phyloP scores from a whole-genome alignment of 768 basidiomycete genomes.

The Ephemerocybe angulata region DNA sequence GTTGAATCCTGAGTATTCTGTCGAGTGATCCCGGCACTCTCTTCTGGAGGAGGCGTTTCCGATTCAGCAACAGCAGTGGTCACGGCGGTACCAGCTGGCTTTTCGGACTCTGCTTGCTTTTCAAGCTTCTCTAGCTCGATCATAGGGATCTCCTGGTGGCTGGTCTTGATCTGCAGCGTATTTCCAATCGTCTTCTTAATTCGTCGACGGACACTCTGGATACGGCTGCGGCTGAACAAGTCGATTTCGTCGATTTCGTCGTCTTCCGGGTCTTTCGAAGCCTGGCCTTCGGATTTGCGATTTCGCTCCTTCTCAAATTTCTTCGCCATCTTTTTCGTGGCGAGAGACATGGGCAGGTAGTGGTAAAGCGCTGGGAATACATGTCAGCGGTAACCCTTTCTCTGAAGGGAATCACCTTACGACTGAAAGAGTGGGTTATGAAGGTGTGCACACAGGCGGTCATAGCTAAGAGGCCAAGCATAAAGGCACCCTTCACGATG shows the following conservation, averaged over 20 bases:
- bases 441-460: slow-evolving; percentile 45
- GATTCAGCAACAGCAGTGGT: slow-evolving; percentile 14
- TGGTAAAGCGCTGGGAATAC: slow-evolving; percentile 41
- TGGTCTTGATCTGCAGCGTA: neutral
- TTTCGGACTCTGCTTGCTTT: slow-evolving; percentile 19
- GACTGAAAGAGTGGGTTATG: slow-evolving; percentile 35
- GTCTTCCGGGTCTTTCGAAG: slow-evolving; percentile 9
- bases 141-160: too few species aligned
- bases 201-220: slow-evolving; percentile 34
- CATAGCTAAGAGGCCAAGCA: slow-evolving; percentile 55
- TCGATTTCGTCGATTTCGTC: slow-evolving; percentile 36
- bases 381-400: neutral
- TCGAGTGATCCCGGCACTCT: slow-evolving; percentile 2
- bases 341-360: slow-evolving; percentile 61
- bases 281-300: slow-evolving; percentile 11
- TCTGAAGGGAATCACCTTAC: slow-evolving; percentile 24
- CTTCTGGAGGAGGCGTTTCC: slow-evolving; percentile 14
- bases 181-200: slow-evolving; percentile 20
- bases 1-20: slow-evolving; percentile 12
- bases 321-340: slow-evolving; percentile 51
- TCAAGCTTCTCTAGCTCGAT: slow-evolving; percentile 30
- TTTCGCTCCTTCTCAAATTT: slow-evolving; percentile 35
- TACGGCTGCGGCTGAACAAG: slow-evolving; percentile 35
- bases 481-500: slow-evolving; percentile 44
- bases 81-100: slow-evolving; percentile 5